Base-by-base conservation (phyloP, 352 stramenopile species). In the Globisporangium heterothallicum region DNA sequence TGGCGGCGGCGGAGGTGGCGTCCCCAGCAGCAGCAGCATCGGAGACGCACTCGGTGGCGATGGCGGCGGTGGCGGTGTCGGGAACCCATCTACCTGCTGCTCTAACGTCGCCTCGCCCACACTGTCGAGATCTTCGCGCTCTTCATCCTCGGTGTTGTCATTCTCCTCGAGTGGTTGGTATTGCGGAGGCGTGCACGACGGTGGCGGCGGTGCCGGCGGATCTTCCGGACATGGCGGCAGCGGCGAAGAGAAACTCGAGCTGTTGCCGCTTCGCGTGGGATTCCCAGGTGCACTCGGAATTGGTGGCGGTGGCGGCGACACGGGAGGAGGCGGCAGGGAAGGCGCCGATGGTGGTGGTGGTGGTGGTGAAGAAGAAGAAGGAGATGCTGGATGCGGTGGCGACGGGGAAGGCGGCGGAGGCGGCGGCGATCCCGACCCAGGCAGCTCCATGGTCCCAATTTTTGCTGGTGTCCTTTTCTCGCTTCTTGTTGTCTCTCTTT, bases 141-240 rank as follows among this genome's bases (percentile, higher is more conserved):
- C 48, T 24, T 74, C 64, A 44, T 79, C 66, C 38, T 80, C 65
- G 2, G 68, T 68, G 27, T 66, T 66, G 30, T 59, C 60, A n/a
- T 68, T 60, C 22, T 86, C 77, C 30, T 87, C 74, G 25, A 74
- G 43, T 10, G 79, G 78, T 27, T 78, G 74, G 49, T 90, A 90
- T 53, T 80, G 74, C 26, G 79, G 79, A 18, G 79, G 79, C 19
- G 79, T 88, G 42, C 65, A 86, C 22, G 68, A 70, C 7, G 76
- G 75, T 2, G 79, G 77, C 6, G 72, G 74, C 25, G 79, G 77
- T 29, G 69, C 77, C 10, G 74, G 77, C 8, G 58, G 77, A 27
- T 89, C 78, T 48, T 91, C 79, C 8, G 79, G 79, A 55, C 77
- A 91, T 4, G 79, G 79, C 19, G 79, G 79, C 43, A 91, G 56